Base-by-base conservation (phyloP, 345 rosid genomes). In the Rhodamnia rubescens region DNA sequence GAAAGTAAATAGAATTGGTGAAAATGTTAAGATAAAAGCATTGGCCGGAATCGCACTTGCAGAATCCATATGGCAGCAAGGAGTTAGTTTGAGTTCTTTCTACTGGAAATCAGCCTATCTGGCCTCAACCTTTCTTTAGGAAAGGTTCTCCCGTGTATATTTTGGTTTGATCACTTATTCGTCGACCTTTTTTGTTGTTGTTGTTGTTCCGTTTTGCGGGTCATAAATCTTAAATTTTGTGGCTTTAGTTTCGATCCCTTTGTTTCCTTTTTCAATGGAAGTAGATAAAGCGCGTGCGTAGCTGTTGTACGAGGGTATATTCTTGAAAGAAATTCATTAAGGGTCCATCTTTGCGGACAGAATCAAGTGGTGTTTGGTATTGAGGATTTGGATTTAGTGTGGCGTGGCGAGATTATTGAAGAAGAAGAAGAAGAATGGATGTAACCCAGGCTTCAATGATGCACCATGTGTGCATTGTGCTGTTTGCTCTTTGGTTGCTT, bases 381-480 rank as follows among this genome's bases (percentile, higher is more conserved):
- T 36, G 80, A 36, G 80, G 84, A 52, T 53, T 40, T 53, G 84
- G 57, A 50, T 15, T 29, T 40, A 36, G 84, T 53, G 50, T 32
- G 42, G 84, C 11, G 52, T 50, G 12, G 84, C 11, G 78, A 36
- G 24, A 82, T 50, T 82, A 32, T 32, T 42, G 82, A 22, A 50
- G 82, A 53, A 59, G 75, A 32, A 49, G 78, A 49, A 85, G 49
- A 81, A 10, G 82, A 83, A 89, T 90, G 93, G 89, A 86, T 83
- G 64, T 84, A 44, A 90, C 90, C 85, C 95, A 93, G 92, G 87
- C 88, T 74, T 91, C 95, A 44, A 88, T 97, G n/a, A 86, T 97
- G 85, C 97, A 93, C 90, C 99, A 97, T 89, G 96, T 94, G 87
- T 91, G 87, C 87, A 88, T 96, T 81, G 97, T 96, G 57, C 87